These are phyloP conservation scores for Apophysomyces sp. DNA, from an alignment of 371 early-diverging fungal genomes.

Conservation along the genomic window DNA sequence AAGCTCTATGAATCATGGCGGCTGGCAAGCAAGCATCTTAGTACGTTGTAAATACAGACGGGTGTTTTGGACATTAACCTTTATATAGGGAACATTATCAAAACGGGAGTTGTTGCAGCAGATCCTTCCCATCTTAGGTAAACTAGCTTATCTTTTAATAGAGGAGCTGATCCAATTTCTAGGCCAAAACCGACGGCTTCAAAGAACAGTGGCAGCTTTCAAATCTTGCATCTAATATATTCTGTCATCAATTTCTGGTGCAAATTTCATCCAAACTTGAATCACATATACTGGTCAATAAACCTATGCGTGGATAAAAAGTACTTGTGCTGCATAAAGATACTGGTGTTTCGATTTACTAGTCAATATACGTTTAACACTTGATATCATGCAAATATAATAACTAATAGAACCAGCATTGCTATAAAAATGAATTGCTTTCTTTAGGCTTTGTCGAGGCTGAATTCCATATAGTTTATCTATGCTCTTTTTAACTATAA, in stretches of 20 bases:
- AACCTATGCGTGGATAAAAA: neutral
- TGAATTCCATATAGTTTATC: no score
- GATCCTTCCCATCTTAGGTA: constrained; percentile 33
- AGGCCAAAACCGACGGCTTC: constrained; percentile 14
- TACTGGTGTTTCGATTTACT: no score
- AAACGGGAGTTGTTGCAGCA: constrained; percentile 43
- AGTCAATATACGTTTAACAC: no score
- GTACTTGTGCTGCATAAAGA: no score
- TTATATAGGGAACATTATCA: constrained; percentile 14
- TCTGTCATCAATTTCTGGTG: neutral
- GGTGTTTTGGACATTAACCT: neutral
- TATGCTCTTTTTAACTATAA: no score
- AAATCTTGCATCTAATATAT: constrained; percentile 2
- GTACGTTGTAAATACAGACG: constrained; percentile 3
- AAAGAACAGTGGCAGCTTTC: constrained; percentile 10
- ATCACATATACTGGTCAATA: neutral
- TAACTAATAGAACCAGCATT: no score
- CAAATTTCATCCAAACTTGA: neutral
- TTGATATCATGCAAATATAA: no score
- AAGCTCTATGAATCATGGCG: constrained; percentile 15
- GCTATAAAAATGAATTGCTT: no score
- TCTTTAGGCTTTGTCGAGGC: no score
- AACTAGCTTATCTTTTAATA: neutral
- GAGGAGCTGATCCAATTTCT: neutral
- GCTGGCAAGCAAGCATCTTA: constrained; percentile 44